Percentiles rank a stretch among this genome's conserved stretches.
phyloP scores from a whole-genome alignment of 805 yeast species.

The Pichia kluyveri region DNA sequence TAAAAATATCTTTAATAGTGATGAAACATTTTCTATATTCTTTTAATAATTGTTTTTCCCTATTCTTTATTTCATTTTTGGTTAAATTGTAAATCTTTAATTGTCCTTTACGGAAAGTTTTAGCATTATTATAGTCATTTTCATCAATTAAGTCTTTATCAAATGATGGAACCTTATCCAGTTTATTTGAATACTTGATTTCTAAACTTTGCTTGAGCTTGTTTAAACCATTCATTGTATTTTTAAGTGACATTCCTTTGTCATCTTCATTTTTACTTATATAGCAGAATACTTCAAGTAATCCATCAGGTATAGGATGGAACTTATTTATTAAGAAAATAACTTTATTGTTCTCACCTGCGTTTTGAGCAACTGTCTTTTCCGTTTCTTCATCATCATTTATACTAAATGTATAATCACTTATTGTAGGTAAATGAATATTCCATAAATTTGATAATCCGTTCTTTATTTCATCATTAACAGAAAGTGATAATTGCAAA shows the following conservation, averaged over 20 bases:
- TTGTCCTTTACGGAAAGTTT: constrained; percentile 34
- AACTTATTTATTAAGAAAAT: constrained; percentile 21
- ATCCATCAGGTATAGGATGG: constrained; percentile 32
- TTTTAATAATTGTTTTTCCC: constrained; percentile 33
- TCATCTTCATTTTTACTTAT: constrained; percentile 44
- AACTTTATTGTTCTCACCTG: constrained; percentile 6
- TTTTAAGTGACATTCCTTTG: constrained; percentile 34
- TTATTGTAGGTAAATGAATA: constrained; percentile 18
- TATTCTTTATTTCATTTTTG: constrained; percentile 30
- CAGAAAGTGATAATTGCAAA: constrained; percentile 49
- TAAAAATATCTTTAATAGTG: constrained; percentile 19
- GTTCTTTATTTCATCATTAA: neutral
- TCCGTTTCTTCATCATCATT: neutral
- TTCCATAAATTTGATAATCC: constrained; percentile 11
- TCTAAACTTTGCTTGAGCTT: constrained; percentile 46
- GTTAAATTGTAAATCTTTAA: constrained; percentile 28
- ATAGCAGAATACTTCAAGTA: constrained; percentile 45
- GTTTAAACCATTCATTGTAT: constrained; percentile 53
- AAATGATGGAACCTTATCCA: constrained; percentile 10
- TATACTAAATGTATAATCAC: constrained; percentile 23
- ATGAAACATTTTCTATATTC: constrained; percentile 19
- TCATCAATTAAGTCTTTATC: constrained; percentile 1
- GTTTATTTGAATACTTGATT: constrained; percentile 29
- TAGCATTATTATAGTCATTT: constrained; percentile 19
- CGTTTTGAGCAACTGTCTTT: neutral